Evolutionary conservation across 2,329 filamentous ascomycete species (phyloP).

Genomic region (Aureobasidium mangrovei): DNA sequence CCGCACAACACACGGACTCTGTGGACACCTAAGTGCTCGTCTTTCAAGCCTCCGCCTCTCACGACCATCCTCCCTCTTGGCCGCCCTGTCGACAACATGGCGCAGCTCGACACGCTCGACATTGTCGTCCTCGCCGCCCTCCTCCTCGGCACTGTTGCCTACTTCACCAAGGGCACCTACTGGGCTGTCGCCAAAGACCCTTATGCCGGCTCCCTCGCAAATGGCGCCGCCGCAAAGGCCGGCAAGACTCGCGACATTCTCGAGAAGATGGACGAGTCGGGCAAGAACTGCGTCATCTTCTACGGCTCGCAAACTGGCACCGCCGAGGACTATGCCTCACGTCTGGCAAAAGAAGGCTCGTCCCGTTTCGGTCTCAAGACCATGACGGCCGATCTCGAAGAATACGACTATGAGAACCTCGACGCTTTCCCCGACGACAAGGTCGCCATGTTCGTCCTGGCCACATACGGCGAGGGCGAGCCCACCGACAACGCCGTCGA

Average conservation of each 20-base stretch:
- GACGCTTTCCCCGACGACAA: constrained; percentile 85
- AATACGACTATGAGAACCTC: constrained; percentile 93
- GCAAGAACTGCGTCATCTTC: constrained; percentile 97
- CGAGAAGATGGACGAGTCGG: constrained; percentile 89
- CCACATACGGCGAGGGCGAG: constrained; percentile 96
- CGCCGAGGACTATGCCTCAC: constrained; percentile 93
- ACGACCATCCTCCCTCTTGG: neutral
- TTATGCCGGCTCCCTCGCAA: constrained; percentile 67
- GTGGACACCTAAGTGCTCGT: constrained; percentile 3
- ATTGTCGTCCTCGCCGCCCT: constrained; percentile 80
- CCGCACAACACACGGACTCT: neutral
- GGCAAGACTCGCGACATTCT: constrained; percentile 86
- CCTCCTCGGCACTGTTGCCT: constrained; percentile 79
- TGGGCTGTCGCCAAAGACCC: constrained; percentile 87
- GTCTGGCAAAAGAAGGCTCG: constrained; percentile 93
- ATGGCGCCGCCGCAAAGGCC: constrained; percentile 58
- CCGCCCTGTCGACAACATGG: constrained; percentile 49
- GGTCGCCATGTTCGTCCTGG: constrained; percentile 87
- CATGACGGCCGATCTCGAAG: constrained; percentile 96
- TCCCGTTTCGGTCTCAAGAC: constrained; percentile 93
- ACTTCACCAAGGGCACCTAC: constrained; percentile 94
- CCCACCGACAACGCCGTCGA: constrained; percentile 98
- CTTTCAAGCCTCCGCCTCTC: neutral
- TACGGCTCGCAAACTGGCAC: constrained; percentile 98
- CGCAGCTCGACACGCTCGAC: constrained; percentile 93